Conservation (phyloP, 2,329 filamentous ascomycete species). For the Elsinoe necatrix region DNA sequence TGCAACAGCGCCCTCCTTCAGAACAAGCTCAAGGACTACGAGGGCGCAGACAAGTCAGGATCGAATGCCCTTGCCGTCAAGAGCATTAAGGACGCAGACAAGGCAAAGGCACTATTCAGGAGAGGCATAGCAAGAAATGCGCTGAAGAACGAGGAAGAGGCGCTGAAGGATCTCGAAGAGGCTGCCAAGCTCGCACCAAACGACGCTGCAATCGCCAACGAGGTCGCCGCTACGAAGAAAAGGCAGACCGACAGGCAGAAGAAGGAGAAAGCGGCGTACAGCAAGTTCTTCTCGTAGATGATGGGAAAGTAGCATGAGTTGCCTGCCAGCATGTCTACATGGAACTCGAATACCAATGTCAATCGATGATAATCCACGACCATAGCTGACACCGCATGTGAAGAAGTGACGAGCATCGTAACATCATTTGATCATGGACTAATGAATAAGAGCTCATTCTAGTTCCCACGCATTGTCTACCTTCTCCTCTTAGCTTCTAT, state of each 20-base stretch:
- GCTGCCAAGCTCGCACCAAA: conserved; percentile 47
- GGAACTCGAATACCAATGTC: too few species aligned
- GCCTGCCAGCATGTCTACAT: too few species aligned
- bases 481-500: neutral
- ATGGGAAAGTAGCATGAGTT: too few species aligned
- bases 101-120: conserved; percentile 82
- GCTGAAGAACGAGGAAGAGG: conserved; percentile 76
- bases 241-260: conserved; percentile 61
- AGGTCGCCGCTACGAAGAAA: conserved; percentile 72
- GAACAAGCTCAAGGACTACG: conserved; percentile 67
- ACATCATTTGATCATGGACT: neutral
- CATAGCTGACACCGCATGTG: too few species aligned
- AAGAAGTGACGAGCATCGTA: neutral
- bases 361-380: too few species aligned
- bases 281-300: conserved; percentile 72
- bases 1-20: conserved; percentile 81
- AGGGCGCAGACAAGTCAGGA: conserved; percentile 62
- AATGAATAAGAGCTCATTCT: neutral
- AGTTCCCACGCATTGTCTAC: neutral
- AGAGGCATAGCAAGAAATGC: conserved; percentile 66
- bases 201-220: conserved; percentile 65
- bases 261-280: conserved; percentile 87
- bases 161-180: conserved; percentile 40
- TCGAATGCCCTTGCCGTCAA: conserved; percentile 62
- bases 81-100: conserved; percentile 61